These are phyloP conservation scores for Colletotrichum sp. DNA, from an alignment of 2,329 filamentous ascomycete genomes.

Conservation along the genomic window DNA sequence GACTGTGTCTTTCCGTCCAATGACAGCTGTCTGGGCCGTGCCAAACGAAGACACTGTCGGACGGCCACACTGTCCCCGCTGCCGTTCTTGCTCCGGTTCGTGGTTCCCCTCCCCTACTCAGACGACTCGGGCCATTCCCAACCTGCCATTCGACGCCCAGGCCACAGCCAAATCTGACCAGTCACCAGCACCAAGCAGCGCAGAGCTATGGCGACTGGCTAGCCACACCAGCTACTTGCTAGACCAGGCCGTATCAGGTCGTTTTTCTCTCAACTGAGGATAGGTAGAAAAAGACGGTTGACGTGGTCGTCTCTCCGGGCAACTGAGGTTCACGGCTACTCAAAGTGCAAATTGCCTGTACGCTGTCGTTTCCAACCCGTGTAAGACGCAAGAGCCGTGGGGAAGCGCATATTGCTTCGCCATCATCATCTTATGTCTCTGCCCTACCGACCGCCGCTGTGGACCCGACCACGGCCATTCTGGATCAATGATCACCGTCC, in stretches of 20 bases:
- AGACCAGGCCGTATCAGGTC: background rate
- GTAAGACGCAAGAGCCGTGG: background rate
- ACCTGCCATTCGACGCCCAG: background rate
- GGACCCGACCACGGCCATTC: background rate
- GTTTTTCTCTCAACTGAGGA: background rate
- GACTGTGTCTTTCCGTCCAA: background rate
- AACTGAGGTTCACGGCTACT: background rate
- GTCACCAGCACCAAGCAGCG: background rate
- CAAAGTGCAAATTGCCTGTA: background rate
- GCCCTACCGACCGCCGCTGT: background rate
- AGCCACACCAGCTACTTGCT: background rate
- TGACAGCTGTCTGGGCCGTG: slow-evolving; percentile 17
- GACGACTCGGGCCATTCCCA: background rate
- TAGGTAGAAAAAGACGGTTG: background rate
- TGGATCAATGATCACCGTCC: background rate
- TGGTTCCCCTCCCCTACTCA: background rate
- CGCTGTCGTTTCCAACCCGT: background rate
- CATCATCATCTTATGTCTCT: background rate
- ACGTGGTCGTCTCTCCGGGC: background rate
- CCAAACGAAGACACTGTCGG: background rate
- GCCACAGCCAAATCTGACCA: slow-evolving; percentile 17
- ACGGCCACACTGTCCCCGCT: slow-evolving; percentile 2
- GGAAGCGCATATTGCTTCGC: background rate
- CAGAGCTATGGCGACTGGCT: background rate
- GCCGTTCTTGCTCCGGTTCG: background rate